These are phyloP conservation scores for Eucalyptus camaldulensis DNA, from an alignment of 345 rosid genomes.

Conservation along the genomic window DNA sequence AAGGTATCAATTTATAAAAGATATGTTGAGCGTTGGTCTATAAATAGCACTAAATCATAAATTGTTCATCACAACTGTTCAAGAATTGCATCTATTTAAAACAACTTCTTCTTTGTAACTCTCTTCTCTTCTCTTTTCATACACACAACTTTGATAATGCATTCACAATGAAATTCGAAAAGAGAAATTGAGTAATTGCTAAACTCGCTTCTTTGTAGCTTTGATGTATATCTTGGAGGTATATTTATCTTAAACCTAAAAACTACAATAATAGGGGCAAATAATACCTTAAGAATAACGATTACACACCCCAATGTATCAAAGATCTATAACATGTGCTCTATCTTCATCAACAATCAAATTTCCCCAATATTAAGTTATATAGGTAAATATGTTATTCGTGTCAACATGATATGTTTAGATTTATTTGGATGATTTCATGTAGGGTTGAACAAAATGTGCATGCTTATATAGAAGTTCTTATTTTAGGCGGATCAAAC, in stretches of 20 bases:
- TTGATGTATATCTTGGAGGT: too few relatives aligned
- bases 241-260: too few relatives aligned
- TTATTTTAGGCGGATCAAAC: not conserved
- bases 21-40: not conserved
- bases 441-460: not conserved
- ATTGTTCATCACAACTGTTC: not conserved
- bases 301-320: too few relatives aligned
- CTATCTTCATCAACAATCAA: too few relatives aligned
- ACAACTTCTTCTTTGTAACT: not conserved
- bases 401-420: not conserved
- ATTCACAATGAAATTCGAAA: too few relatives aligned
- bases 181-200: not conserved
- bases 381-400: not conserved
- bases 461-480: not conserved
- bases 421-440: not conserved
- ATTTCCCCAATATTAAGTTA: not conserved
- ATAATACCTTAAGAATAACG: too few relatives aligned
- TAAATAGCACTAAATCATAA: not conserved
- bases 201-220: too few relatives aligned
- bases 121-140: not conserved
- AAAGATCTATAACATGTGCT: not conserved
- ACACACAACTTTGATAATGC: not conserved
- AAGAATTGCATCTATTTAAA: too few relatives aligned
- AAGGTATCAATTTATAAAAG: not conserved
- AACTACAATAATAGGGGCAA: too few relatives aligned